Conservation (phyloP, 2,329 filamentous ascomycete genomes). For the Calonectria pseudoturangicola region DNA sequence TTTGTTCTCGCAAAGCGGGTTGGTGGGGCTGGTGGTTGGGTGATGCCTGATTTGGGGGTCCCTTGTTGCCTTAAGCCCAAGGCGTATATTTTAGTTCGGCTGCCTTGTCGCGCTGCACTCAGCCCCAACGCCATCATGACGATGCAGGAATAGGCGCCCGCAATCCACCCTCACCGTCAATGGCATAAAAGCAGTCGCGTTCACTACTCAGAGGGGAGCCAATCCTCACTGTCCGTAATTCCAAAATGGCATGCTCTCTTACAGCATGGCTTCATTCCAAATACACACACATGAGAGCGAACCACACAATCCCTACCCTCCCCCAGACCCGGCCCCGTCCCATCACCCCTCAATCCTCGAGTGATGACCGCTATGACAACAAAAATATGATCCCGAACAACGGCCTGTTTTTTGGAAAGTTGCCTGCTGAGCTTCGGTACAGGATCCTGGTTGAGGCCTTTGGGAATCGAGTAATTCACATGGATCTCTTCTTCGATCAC, state of each 20-base stretch:
- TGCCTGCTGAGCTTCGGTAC: conserved; percentile 54
- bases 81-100: neutral
- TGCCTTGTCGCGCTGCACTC: neutral
- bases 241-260: conserved; percentile 2
- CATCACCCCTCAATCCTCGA: conserved; percentile 1
- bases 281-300: neutral
- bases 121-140: neutral
- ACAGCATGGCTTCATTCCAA: neutral
- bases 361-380: neutral
- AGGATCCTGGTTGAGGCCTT: conserved; percentile 51
- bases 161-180: neutral
- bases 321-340: conserved; percentile 21
- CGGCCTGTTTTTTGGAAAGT: conserved; percentile 51
- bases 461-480: conserved; percentile 48
- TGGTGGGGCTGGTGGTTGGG: conserved; percentile 47
- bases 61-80: neutral
- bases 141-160: neutral
- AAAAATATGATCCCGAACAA: conserved; percentile 7
- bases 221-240: conserved; percentile 2
- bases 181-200: neutral
- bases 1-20: conserved; percentile 42
- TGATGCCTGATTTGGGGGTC: conserved; percentile 26
- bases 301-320: conserved; percentile 9
- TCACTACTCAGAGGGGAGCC: neutral
- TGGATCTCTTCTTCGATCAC: conserved; percentile 51